Evolutionary conservation across 805 yeast species (phyloP).

Genomic region (Candida broadrunensis): DNA sequence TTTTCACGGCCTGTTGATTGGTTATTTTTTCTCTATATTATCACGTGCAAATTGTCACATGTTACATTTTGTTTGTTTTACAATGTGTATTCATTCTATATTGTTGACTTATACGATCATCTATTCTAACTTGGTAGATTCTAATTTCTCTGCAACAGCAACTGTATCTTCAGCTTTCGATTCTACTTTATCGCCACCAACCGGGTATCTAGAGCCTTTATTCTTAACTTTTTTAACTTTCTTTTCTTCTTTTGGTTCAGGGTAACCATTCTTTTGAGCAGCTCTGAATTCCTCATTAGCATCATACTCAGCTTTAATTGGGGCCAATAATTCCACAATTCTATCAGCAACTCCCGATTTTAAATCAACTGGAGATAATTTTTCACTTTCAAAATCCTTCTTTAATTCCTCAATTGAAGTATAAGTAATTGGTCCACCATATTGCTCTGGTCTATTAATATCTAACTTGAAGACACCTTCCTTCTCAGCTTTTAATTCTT

Average conservation of each 20-base stretch:
- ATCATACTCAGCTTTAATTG: slow-evolving; percentile 71
- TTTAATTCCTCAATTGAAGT: slow-evolving; percentile 64
- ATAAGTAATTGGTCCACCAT: slow-evolving; percentile 89
- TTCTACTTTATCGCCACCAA: slow-evolving; percentile 28
- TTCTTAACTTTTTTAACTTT: slow-evolving; percentile 78
- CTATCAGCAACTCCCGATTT: slow-evolving; percentile 88
- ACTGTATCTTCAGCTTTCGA: background rate
- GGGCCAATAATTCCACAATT: slow-evolving; percentile 76
- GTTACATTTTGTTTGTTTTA: no score
- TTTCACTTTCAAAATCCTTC: slow-evolving; percentile 67
- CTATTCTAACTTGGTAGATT: slow-evolving; percentile 34
- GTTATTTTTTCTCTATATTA: no score
- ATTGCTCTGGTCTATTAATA: slow-evolving; percentile 92
- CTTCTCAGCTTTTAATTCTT: slow-evolving; percentile 64
- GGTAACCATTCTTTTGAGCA: slow-evolving; percentile 78
- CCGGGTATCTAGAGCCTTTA: slow-evolving; percentile 90
- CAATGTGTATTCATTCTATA: no score
- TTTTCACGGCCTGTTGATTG: slow-evolving; percentile 15
- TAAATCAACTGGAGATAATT: slow-evolving; percentile 88
- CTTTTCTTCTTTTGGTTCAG: slow-evolving; percentile 60
- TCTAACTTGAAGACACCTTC: slow-evolving; percentile 58
- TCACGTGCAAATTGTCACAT: no score
- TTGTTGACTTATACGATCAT: no score
- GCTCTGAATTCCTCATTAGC: slow-evolving; percentile 69
- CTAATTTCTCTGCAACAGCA: slow-evolving; percentile 28